A percentile compares a stretch with the other conserved stretches of the same genome.
Conservation (phyloP, 768 basidiomycete genomes). For the Calvatia gigantea region DNA sequence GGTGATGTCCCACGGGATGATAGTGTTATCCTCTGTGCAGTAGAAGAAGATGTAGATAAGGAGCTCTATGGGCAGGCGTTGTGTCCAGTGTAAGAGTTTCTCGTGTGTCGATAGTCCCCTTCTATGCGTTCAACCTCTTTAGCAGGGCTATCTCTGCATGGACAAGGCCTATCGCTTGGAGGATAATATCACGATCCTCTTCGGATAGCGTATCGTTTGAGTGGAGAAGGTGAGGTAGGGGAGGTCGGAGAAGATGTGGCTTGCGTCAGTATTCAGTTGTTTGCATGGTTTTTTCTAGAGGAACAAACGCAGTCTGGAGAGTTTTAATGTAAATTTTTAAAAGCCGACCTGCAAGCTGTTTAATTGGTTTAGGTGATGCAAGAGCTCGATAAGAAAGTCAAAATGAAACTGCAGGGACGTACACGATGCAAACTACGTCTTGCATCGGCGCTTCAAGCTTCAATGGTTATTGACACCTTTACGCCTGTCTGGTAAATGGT, state of each 20-base stretch:
- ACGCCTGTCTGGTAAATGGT: too few species aligned
- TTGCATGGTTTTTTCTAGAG: neutral
- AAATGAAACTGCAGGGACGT: too few species aligned
- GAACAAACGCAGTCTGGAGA: too few species aligned
- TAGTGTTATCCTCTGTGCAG: neutral
- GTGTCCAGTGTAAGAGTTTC: neutral
- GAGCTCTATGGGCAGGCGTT: neutral
- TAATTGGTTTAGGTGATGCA: too few species aligned
- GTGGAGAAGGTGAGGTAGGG: neutral
- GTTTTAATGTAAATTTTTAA: too few species aligned
- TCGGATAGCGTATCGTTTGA: neutral
- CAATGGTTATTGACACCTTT: too few species aligned
- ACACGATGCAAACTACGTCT: too few species aligned
- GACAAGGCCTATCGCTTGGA: neutral
- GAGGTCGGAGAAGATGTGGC: neutral
- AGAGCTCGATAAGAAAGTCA: too few species aligned
- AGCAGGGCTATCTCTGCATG: neutral
- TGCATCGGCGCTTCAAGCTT: too few species aligned
- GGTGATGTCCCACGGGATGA: conserved; percentile 20
- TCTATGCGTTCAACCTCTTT: neutral
- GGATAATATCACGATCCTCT: neutral
- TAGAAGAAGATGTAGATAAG: neutral
- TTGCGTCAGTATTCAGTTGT: neutral
- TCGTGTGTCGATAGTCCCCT: neutral
- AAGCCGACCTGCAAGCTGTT: too few species aligned